A percentile compares a stretch with the other conserved stretches of the same genome.
Evolutionary conservation across 495 filamentous ascomycete species (phyloP).

Genomic region (Penicillium daleae): DNA sequence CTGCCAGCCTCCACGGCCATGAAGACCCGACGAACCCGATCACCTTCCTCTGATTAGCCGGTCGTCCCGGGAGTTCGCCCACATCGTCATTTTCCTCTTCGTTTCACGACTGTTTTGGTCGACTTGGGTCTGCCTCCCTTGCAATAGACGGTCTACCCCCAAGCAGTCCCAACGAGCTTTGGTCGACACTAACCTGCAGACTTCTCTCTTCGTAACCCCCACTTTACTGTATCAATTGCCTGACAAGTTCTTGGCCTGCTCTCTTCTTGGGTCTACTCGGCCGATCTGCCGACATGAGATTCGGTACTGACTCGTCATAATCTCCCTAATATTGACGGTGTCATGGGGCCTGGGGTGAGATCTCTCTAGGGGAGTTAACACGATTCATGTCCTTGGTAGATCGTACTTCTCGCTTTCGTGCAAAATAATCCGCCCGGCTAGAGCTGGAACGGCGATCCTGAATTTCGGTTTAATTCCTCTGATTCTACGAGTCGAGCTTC

Average conservation of each 20-base stretch:
- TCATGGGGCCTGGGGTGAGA: neutral
- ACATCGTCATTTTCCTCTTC: neutral
- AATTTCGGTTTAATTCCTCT: neutral
- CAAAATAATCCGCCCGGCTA: neutral
- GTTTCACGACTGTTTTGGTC: neutral
- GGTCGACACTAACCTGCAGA: neutral
- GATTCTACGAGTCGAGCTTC: neutral
- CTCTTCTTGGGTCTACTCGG: neutral
- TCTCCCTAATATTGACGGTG: neutral
- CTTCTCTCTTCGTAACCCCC: neutral
- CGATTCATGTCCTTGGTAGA: neutral
- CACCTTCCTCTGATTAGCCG: neutral
- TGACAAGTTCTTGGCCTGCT: neutral
- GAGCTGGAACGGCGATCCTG: constrained; percentile 1
- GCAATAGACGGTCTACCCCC: neutral
- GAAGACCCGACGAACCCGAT: neutral
- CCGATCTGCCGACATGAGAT: neutral
- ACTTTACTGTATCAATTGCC: neutral
- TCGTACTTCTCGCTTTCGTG: neutral
- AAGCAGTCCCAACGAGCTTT: neutral
- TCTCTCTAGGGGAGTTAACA: neutral
- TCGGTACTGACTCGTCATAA: constrained; percentile 2
- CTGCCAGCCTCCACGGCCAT: neutral
- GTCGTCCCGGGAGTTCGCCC: neutral
- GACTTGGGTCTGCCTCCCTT: neutral